Evolutionary conservation across 129 eudicot species (phyloP).

Genomic region (carrot (Daucus carota)): DNA sequence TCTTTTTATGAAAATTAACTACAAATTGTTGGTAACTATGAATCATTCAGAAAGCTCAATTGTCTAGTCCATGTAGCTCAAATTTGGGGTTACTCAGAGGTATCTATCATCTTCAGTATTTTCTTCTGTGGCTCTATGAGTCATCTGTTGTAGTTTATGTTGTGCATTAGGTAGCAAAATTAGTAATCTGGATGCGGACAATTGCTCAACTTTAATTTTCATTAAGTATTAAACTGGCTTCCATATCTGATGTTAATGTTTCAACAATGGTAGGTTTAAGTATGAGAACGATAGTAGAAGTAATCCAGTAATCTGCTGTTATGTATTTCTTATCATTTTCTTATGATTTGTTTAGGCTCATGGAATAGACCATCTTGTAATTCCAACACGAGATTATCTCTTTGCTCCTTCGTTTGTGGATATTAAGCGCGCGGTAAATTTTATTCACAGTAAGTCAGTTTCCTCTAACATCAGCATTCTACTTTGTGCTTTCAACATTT

Average conservation of each 20-base stretch:
- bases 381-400: constrained; percentile 89
- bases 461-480: not conserved
- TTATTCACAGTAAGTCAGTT: constrained; percentile 58
- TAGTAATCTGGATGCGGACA: not conserved
- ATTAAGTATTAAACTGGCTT: not conserved
- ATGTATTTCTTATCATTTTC: not conserved
- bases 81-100: not conserved
- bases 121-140: not conserved
- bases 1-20: not conserved
- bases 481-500: constrained; percentile 4
- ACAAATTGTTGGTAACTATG: not conserved
- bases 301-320: not conserved
- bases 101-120: not conserved
- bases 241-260: too few species aligned
- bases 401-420: constrained; percentile 92
- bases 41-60: not conserved
- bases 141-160: not conserved
- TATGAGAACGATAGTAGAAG: not conserved
- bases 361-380: constrained; percentile 86
- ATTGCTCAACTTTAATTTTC: not conserved
- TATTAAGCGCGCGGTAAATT: constrained; percentile 72
- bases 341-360: constrained; percentile 35
- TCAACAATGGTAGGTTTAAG: not conserved
- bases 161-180: not conserved
- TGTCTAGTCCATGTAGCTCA: not conserved